phyloP scores from a whole-genome alignment of 768 basidiomycete genomes.

The Mycena floridula region DNA sequence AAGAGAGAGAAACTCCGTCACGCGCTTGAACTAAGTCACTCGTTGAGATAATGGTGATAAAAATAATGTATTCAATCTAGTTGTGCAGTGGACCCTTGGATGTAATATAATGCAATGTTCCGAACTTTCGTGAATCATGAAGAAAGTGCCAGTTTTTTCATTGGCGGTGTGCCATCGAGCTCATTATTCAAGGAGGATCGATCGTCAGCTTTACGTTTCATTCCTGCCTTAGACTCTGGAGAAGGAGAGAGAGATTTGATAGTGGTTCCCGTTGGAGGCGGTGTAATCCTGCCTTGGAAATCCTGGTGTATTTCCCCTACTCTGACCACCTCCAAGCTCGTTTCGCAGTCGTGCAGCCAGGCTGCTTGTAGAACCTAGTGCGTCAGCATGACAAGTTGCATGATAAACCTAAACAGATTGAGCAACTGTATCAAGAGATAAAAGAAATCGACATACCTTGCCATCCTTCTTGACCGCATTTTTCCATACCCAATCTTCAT shows the following conservation, averaged over 20 bases:
- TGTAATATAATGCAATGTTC: too few relatives aligned
- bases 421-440: slow-evolving; percentile 3
- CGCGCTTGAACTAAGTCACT: too few relatives aligned
- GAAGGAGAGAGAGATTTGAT: slow-evolving; percentile 40
- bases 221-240: slow-evolving; percentile 48
- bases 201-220: slow-evolving; percentile 71
- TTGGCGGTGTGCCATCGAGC: slow-evolving; percentile 50
- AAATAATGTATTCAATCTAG: too few relatives aligned
- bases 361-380: slow-evolving; percentile 53
- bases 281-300: slow-evolving; percentile 14
- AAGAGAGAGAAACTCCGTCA: too few relatives aligned
- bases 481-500: slow-evolving; percentile 98
- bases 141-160: slow-evolving; percentile 59
- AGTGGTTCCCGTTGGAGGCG: neutral
- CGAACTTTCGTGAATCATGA: too few relatives aligned
- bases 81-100: too few relatives aligned
- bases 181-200: slow-evolving; percentile 33
- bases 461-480: slow-evolving; percentile 85
- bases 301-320: slow-evolving; percentile 9
- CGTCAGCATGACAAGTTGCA: slow-evolving; percentile 91
- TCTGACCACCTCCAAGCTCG: slow-evolving; percentile 60
- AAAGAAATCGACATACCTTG: slow-evolving; percentile 48
- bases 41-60: too few relatives aligned
- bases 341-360: slow-evolving; percentile 64
- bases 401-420: slow-evolving; percentile 70